Conservation (phyloP, 306 rosid genomes). For the Prunus persica region Prunus_persica_NCBIv2 NC_034013.1:5256501-5257000, state of each 20-base stretch:
- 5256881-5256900: constrained; percentile 43
- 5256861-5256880: constrained; percentile 16
- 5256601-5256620: neutral
- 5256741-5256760: neutral
- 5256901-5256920: constrained; percentile 42
- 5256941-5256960: constrained; percentile 65
- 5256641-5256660: neutral
- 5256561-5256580: constrained; percentile 11
- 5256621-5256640: neutral
- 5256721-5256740: neutral
- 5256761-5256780: neutral
- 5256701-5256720: neutral
- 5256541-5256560: constrained; percentile 11
- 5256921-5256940: constrained; percentile 59
- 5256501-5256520: neutral
- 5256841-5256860: neutral
- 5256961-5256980: constrained; percentile 72
- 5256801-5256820: neutral
- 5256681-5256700: neutral
- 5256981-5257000: constrained; percentile 94
- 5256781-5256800: neutral
- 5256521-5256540: neutral
- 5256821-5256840: neutral
- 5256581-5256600: neutral
- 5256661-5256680: neutral